Evolutionary conservation across 1,139 yeast species (phyloP).

Genomic region (Diutina sp.): DNA sequence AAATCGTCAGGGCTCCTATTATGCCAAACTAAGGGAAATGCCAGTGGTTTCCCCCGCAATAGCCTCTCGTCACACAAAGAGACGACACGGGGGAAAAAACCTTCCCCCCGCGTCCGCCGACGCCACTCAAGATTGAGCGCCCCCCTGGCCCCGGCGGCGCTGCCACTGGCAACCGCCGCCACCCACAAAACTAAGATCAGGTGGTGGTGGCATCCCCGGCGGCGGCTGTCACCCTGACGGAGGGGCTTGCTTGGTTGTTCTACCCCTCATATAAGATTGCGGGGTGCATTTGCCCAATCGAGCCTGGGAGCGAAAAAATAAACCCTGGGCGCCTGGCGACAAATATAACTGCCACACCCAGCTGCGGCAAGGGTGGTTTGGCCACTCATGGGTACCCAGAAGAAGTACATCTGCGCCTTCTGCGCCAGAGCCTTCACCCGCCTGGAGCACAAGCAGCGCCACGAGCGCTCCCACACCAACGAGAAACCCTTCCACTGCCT

Average conservation of each 20-base stretch:
- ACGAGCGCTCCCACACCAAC: conserved; percentile 74
- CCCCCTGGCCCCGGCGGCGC: not conserved
- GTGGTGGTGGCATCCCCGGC: no score
- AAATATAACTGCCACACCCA: not conserved
- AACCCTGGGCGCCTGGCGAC: not conserved
- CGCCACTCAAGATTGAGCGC: no score
- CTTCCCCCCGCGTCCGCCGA: no score
- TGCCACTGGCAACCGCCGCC: not conserved
- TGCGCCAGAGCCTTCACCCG: conserved; percentile 75
- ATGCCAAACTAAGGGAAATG: not conserved
- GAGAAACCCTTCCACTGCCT: conserved; percentile 72
- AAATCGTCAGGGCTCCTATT: not conserved
- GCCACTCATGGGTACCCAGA: conserved; percentile 27
- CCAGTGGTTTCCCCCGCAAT: not conserved
- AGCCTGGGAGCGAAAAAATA: not conserved
- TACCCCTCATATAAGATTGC: not conserved
- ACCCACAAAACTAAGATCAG: no score
- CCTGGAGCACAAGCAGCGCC: conserved; percentile 72
- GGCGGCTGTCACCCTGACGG: not conserved
- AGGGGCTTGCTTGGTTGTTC: not conserved
- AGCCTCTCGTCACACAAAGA: not conserved
- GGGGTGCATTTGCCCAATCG: not conserved
- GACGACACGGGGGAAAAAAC: no score
- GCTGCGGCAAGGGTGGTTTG: not conserved
- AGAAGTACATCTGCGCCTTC: conserved; percentile 64